Percentiles rank a stretch among this genome's conserved stretches.
Conservation (phyloP, 805 yeast genomes). For the Candida loeiensis region DNA sequence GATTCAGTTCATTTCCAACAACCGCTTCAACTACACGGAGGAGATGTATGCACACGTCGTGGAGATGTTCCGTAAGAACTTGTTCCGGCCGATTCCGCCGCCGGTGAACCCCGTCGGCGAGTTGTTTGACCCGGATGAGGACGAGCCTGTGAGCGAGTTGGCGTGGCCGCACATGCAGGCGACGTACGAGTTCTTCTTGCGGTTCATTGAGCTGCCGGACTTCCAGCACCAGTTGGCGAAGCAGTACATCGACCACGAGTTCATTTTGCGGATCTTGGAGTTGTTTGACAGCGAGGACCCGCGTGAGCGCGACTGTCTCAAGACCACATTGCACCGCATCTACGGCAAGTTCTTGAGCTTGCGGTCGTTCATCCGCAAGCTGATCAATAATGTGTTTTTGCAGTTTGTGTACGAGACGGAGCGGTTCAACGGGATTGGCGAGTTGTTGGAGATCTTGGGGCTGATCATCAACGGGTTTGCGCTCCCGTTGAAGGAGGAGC, state of each 20-base stretch:
- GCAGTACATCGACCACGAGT: conserved; percentile 88
- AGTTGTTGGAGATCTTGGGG: conserved; percentile 89
- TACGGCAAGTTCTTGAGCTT: conserved; percentile 91
- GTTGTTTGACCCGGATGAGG: conserved; percentile 96
- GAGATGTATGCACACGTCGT: conserved; percentile 88
- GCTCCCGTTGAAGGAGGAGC: conserved; percentile 94
- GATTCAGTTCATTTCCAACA: conserved; percentile 79
- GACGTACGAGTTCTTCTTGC: conserved; percentile 87
- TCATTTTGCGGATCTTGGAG: conserved; percentile 76
- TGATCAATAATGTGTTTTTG: conserved; percentile 86
- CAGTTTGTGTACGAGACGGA: conserved; percentile 95
- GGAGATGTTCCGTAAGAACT: conserved; percentile 81
- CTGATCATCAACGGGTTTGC: conserved; percentile 98
- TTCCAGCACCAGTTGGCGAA: conserved; percentile 91
- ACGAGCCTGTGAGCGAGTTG: conserved; percentile 92
- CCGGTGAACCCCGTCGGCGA: conserved; percentile 98
- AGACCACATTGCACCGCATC: conserved; percentile 91
- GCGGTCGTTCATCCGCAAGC: conserved; percentile 86
- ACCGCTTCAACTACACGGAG: conserved; percentile 81
- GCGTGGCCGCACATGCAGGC: conserved; percentile 99
- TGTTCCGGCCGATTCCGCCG: conserved; percentile 96
- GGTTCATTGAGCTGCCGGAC: conserved; percentile 92
- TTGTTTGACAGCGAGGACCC: conserved; percentile 96
- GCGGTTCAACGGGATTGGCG: conserved; percentile 93
- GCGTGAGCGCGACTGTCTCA: conserved; percentile 89